These are phyloP conservation scores for Diaporthe amygdali DNA, from an alignment of 2,329 filamentous ascomycete species.

Conservation along the genomic window DNA sequence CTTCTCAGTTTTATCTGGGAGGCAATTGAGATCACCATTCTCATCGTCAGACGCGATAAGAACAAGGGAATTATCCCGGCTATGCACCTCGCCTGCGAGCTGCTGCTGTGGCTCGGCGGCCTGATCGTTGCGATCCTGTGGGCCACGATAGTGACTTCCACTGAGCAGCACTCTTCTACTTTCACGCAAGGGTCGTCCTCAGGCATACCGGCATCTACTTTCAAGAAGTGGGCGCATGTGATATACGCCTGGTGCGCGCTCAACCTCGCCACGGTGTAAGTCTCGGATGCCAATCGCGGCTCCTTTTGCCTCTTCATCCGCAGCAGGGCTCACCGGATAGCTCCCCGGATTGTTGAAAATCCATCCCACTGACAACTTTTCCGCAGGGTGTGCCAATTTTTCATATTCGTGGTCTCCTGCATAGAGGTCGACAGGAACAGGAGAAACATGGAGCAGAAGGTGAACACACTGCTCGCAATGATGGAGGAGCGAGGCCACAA, in stretches of 20 bases:
- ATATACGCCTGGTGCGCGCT: neutral
- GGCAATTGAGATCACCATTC: neutral
- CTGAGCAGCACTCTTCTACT: neutral
- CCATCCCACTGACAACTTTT: neutral
- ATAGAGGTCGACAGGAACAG: conserved; percentile 3
- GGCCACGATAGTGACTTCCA: neutral
- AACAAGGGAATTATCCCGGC: neutral
- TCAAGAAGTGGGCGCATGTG: neutral
- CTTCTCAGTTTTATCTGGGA: neutral
- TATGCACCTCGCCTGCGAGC: neutral
- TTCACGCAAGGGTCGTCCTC: neutral
- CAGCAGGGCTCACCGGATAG: too few species aligned
- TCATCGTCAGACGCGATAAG: neutral
- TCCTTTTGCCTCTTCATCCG: neutral
- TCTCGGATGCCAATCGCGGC: neutral
- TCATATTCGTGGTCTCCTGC: neutral
- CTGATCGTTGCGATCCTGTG: neutral
- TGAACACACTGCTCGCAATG: neutral
- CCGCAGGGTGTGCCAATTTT: neutral
- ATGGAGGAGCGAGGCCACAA: neutral
- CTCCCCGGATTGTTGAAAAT: too few species aligned
- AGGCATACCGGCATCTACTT: neutral
- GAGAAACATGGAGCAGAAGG: neutral
- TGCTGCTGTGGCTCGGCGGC: neutral
- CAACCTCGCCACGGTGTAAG: neutral